Percentiles rank a stretch among this genome's conserved stretches.
Conservation (phyloP, 2,329 filamentous ascomycete genomes). For the Dactylonectria estremocensis region DNA sequence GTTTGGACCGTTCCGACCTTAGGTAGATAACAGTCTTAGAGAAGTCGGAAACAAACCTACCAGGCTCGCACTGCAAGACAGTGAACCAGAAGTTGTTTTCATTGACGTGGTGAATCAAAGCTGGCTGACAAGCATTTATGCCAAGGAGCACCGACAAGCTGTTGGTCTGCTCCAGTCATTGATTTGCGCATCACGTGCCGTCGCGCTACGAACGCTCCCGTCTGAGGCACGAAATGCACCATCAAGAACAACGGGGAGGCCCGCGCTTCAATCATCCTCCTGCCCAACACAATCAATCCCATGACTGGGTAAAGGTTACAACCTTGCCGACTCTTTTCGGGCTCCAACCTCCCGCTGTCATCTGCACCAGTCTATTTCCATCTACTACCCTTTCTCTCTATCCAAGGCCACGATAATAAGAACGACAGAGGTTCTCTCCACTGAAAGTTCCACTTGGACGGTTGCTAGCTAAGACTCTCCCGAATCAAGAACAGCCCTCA, state of each 20-base stretch:
- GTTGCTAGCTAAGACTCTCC: constrained; percentile 4
- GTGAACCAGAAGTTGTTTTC: not conserved
- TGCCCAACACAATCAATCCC: not conserved
- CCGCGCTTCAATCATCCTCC: not conserved
- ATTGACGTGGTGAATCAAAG: not conserved
- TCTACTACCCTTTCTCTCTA: not conserved
- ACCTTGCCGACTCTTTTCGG: not conserved
- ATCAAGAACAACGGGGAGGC: not conserved
- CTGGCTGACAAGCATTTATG: not conserved
- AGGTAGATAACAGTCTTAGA: no score
- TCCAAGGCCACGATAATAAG: not conserved
- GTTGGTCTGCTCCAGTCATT: not conserved
- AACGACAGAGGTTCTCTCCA: constrained; percentile 8
- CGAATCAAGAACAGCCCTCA: not conserved
- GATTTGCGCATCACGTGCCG: constrained; percentile 6
- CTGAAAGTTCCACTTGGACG: constrained; percentile 7
- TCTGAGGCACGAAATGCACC: not conserved
- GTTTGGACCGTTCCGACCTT: not conserved
- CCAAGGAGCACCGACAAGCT: not conserved
- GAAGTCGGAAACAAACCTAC: not conserved
- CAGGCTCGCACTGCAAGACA: not conserved
- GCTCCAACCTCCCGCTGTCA: not conserved
- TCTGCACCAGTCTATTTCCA: not conserved
- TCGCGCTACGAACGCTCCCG: not conserved
- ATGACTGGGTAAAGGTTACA: not conserved